A percentile compares a stretch with the other conserved stretches of the same genome.
Evolutionary conservation across 2,329 filamentous ascomycete genomes (phyloP).

Genomic region (Paradendryphiella salina): DNA sequence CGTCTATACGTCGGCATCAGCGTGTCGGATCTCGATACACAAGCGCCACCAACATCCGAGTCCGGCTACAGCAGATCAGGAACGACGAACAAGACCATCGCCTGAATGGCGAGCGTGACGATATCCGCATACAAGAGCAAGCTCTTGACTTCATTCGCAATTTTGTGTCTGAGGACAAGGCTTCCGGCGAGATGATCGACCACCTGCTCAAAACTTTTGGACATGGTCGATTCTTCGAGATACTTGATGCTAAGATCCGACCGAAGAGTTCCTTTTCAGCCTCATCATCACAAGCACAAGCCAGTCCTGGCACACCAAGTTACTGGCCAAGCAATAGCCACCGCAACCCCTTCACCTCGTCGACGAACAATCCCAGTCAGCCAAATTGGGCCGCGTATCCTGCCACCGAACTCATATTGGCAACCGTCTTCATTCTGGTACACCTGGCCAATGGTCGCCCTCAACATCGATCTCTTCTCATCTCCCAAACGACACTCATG

Average conservation of each 20-base stretch:
- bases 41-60: conserved; percentile 41
- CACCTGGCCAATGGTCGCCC: conserved; percentile 84
- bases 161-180: conserved; percentile 69
- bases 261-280: conserved; percentile 44
- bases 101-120: conserved; percentile 72
- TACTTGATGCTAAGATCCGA: conserved; percentile 76
- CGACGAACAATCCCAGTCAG: conserved; percentile 46
- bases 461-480: conserved; percentile 67
- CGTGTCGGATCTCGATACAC: conserved; percentile 43
- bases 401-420: conserved; percentile 68
- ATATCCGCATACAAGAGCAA: conserved; percentile 86
- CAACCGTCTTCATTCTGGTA: conserved; percentile 79
- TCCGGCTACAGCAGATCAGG: conserved; percentile 53
- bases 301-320: conserved; percentile 21
- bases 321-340: conserved; percentile 64
- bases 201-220: conserved; percentile 76
- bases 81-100: conserved; percentile 70
- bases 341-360: conserved; percentile 56
- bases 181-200: conserved; percentile 74
- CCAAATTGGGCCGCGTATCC: conserved; percentile 42
- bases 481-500: conserved; percentile 76
- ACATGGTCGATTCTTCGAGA: conserved; percentile 75
- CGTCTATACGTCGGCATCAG: conserved; percentile 46
- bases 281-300: conserved; percentile 10
- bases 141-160: conserved; percentile 88